Percentiles rank a stretch among this genome's conserved stretches.
These are phyloP conservation scores for Gynochthodes officinalis DNA, from an alignment of 257 asterid genomes.

Conservation along the genomic window DNA sequence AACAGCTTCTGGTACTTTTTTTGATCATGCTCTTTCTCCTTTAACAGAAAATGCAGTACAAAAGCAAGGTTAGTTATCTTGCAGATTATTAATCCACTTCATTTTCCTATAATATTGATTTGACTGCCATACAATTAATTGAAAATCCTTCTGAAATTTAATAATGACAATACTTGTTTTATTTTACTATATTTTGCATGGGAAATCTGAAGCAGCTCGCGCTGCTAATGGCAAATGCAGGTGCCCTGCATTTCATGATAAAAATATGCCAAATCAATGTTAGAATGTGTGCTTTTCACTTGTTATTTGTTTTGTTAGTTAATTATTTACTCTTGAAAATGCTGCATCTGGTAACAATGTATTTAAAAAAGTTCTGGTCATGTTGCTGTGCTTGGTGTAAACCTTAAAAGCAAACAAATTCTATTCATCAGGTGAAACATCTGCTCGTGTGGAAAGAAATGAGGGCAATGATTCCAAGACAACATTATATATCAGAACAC, in stretches of 20 bases:
- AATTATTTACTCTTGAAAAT: not conserved
- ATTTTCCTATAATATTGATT: not conserved
- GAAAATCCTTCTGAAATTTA: not conserved
- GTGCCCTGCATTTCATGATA: not conserved
- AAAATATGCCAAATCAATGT: not conserved
- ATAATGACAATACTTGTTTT: not conserved
- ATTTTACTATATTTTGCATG: not conserved
- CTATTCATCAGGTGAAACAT: slow-evolving; percentile 1
- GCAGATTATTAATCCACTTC: not conserved
- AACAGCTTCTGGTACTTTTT: slow-evolving; percentile 2
- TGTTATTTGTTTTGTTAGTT: not conserved
- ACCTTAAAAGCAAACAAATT: not conserved
- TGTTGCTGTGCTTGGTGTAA: not conserved
- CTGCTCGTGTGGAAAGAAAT: not conserved
- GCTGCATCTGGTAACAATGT: not conserved
- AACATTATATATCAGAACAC: not conserved
- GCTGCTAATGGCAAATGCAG: not conserved
- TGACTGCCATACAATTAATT: not conserved
- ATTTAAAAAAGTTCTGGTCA: not conserved
- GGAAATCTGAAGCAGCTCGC: not conserved
- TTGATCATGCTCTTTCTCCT: not conserved
- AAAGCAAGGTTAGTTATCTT: not conserved
- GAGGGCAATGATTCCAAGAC: not conserved
- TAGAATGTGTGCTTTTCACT: not conserved
- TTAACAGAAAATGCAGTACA: not conserved